Evolutionary conservation across 2,329 filamentous ascomycete genomes (phyloP).

Genomic region (Diaporthe capsici): DNA sequence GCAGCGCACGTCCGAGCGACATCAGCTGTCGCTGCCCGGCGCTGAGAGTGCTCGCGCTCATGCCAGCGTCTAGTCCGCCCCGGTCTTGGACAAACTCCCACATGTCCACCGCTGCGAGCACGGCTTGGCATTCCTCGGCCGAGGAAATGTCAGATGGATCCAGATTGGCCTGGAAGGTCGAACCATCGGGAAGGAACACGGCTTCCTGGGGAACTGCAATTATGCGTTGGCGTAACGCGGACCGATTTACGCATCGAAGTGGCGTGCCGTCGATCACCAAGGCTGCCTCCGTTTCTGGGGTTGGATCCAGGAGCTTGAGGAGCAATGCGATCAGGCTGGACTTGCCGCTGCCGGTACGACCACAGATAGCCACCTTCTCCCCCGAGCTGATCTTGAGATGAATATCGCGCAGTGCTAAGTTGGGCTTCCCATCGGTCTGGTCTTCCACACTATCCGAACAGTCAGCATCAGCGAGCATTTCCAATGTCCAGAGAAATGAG

Average conservation of each 20-base stretch:
- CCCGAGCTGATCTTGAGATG: constrained; percentile 50
- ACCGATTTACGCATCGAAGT: constrained; percentile 55
- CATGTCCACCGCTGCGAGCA: constrained; percentile 54
- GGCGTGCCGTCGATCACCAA: constrained; percentile 60
- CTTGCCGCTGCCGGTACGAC: constrained; percentile 62
- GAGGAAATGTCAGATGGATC: constrained; percentile 55
- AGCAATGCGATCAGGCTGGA: constrained; percentile 58
- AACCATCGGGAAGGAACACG: constrained; percentile 63
- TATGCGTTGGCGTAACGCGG: constrained; percentile 60
- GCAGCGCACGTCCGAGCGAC: constrained; percentile 47
- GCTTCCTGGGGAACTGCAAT: constrained; percentile 68
- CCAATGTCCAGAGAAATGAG: not conserved
- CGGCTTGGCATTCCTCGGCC: constrained; percentile 50
- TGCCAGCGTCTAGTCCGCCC: constrained; percentile 52
- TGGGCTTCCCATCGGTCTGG: not conserved
- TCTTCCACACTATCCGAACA: not conserved
- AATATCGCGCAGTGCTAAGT: constrained; percentile 48
- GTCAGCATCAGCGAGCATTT: not conserved
- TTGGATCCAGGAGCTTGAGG: constrained; percentile 58
- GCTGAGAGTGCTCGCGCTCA: constrained; percentile 64
- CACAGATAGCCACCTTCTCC: constrained; percentile 58
- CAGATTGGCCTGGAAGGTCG: constrained; percentile 58
- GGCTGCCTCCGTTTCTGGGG: constrained; percentile 43
- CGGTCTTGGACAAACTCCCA: constrained; percentile 50
- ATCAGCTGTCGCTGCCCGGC: constrained; percentile 65